Percentiles rank a stretch among this genome's conserved stretches.
Evolutionary conservation across 768 basidiomycete species (phyloP).

Genomic region (Termitomyces sp.): DNA sequence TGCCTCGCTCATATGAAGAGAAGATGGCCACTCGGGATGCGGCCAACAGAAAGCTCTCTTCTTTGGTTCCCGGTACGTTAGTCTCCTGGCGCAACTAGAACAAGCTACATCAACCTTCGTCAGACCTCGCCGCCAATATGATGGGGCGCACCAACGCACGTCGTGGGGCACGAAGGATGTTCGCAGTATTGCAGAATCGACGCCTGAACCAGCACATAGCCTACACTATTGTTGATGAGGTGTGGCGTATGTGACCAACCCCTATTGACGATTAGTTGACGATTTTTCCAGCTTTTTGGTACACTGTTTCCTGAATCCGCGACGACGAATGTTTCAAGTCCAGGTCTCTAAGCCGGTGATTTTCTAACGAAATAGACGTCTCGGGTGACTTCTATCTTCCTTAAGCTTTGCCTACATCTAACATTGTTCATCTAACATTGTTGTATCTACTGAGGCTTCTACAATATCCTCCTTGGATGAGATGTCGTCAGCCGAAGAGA

Average conservation of each 20-base stretch:
- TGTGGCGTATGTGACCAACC: slow-evolving; percentile 28
- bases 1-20: slow-evolving; percentile 77
- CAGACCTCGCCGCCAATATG: slow-evolving; percentile 95
- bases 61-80: slow-evolving; percentile 80
- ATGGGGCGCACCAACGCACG: slow-evolving; percentile 96
- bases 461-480: slow-evolving; percentile 6
- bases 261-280: background rate
- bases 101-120: slow-evolving; percentile 1
- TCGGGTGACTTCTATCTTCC: slow-evolving; percentile 4
- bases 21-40: slow-evolving; percentile 78
- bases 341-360: background rate
- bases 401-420: slow-evolving; percentile 10
- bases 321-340: background rate
- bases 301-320: slow-evolving; percentile 28
- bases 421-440: slow-evolving; percentile 9
- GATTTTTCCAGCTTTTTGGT: slow-evolving; percentile 25
- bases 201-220: slow-evolving; percentile 93
- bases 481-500: background rate
- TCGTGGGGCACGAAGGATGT: slow-evolving; percentile 87
- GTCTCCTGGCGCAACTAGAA: background rate
- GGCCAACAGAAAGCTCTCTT: slow-evolving; percentile 86
- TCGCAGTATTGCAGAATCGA: slow-evolving; percentile 90
- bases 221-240: slow-evolving; percentile 89
- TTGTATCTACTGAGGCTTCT: slow-evolving; percentile 11
- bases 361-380: background rate